These are phyloP conservation scores for Rubia tinctorum DNA, from an alignment of 305 asterid species.

Conservation along the genomic window DNA sequence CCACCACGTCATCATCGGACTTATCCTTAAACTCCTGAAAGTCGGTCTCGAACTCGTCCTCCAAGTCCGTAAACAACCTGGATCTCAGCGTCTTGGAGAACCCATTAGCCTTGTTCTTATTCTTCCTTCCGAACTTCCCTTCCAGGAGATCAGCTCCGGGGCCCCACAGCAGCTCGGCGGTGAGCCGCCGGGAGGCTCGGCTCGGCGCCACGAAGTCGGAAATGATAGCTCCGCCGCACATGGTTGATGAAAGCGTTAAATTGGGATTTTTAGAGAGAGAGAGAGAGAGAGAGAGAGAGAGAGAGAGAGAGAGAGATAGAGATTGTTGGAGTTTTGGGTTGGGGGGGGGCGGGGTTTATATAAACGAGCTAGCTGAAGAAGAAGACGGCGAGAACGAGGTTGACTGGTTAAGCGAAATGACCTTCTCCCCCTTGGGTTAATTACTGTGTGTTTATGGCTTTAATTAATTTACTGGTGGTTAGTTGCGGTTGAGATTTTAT, in stretches of 20 bases:
- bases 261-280: background rate
- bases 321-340: background rate
- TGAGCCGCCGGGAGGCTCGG: constrained; percentile 60
- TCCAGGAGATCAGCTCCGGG: constrained; percentile 32
- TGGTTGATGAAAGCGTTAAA: constrained; percentile 5
- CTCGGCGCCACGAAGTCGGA: constrained; percentile 54
- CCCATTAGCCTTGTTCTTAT: constrained; percentile 34
- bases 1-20: constrained; percentile 46
- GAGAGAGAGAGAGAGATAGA: background rate
- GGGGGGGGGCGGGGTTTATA: background rate
- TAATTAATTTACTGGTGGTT: background rate
- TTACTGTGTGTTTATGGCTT: background rate
- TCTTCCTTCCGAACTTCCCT: constrained; percentile 11
- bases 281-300: background rate
- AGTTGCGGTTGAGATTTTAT: background rate
- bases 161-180: constrained; percentile 82
- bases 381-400: constrained; percentile 2
- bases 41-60: constrained; percentile 81
- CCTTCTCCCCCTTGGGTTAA: background rate
- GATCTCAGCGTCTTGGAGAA: constrained; percentile 60
- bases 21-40: constrained; percentile 75
- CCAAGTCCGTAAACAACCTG: constrained; percentile 41
- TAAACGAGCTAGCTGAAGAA: background rate
- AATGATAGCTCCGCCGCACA: constrained; percentile 95
- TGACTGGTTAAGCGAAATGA: background rate